Percentiles rank a stretch among this genome's conserved stretches.
These are phyloP conservation scores for Orbilia oligospora DNA, from an alignment of 2,329 filamentous ascomycete species.

Conservation along the genomic window DNA sequence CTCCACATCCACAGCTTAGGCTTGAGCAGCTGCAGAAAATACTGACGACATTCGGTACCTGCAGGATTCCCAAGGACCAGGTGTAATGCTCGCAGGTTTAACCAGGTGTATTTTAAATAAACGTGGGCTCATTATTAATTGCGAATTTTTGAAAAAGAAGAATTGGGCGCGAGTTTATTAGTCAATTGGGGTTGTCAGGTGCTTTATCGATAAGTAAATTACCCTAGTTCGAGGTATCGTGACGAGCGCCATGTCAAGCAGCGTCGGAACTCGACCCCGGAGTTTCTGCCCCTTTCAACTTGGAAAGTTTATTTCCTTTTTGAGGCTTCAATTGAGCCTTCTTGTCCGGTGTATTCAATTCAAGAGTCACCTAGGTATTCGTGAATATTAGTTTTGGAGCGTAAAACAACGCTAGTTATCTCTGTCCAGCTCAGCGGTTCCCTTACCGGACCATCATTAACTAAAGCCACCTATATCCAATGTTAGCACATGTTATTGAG, in stretches of 20 bases:
- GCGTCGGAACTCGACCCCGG: slow-evolving; percentile 45
- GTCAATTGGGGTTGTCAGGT: slow-evolving; percentile 14
- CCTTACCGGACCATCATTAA: slow-evolving; percentile 56
- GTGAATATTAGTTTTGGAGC: neutral
- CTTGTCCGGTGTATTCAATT: slow-evolving; percentile 55
- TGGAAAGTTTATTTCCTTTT: slow-evolving; percentile 27
- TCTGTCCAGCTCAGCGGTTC: neutral
- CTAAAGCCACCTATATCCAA: slow-evolving; percentile 43
- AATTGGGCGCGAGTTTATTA: neutral
- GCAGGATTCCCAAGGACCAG: slow-evolving; percentile 34
- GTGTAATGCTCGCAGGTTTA: slow-evolving; percentile 16
- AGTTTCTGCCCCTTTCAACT: slow-evolving; percentile 46
- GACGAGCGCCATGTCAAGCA: slow-evolving; percentile 11
- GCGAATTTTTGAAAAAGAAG: neutral
- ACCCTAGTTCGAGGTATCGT: slow-evolving; percentile 19
- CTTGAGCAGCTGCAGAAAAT: neutral
- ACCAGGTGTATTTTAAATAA: slow-evolving; percentile 5
- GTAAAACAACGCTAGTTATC: neutral
- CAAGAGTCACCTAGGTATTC: slow-evolving; percentile 41
- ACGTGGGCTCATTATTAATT: slow-evolving; percentile 6
- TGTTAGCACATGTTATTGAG: slow-evolving; percentile 4
- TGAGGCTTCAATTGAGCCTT: slow-evolving; percentile 39
- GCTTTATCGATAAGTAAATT: slow-evolving; percentile 27
- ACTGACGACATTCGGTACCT: slow-evolving; percentile 47
- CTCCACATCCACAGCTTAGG: slow-evolving; percentile 32